phyloP scores from a whole-genome alignment of 345 rosid species.

The Bruguiera sexangula region DNA sequence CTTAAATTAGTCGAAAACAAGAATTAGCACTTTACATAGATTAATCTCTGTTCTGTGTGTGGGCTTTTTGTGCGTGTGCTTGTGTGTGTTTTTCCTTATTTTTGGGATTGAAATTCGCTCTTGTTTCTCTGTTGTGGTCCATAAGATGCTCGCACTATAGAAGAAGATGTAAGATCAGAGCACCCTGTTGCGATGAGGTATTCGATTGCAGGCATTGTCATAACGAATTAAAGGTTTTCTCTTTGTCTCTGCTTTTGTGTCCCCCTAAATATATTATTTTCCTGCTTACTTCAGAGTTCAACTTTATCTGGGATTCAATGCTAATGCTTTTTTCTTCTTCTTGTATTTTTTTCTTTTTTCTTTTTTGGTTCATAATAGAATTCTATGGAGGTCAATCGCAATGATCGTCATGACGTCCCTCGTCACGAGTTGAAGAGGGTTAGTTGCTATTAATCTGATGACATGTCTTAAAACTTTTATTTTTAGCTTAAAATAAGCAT shows the following conservation, averaged over 20 bases:
- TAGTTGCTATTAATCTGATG: slow-evolving; percentile 1
- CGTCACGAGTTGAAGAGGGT: slow-evolving; percentile 47
- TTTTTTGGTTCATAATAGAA: slow-evolving; percentile 19
- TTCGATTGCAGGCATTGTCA: slow-evolving; percentile 93
- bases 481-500: neutral
- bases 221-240: slow-evolving; percentile 67
- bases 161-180: slow-evolving; percentile 78
- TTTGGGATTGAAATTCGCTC: neutral
- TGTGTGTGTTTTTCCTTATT: neutral
- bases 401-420: slow-evolving; percentile 46
- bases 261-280: neutral
- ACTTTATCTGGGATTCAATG: neutral
- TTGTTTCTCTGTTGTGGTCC: too few species aligned
- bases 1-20: neutral
- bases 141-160: slow-evolving; percentile 74
- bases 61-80: neutral
- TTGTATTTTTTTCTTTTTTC: neutral
- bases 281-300: neutral
- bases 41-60: neutral
- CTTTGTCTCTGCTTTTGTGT: neutral
- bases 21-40: neutral
- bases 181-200: slow-evolving; percentile 81
- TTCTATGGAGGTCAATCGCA: slow-evolving; percentile 33
- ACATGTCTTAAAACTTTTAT: neutral
- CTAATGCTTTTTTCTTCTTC: neutral